These are phyloP conservation scores for Schizosaccharomyces lindneri DNA, from an alignment of 805 yeast species.

Conservation along the genomic window DNA sequence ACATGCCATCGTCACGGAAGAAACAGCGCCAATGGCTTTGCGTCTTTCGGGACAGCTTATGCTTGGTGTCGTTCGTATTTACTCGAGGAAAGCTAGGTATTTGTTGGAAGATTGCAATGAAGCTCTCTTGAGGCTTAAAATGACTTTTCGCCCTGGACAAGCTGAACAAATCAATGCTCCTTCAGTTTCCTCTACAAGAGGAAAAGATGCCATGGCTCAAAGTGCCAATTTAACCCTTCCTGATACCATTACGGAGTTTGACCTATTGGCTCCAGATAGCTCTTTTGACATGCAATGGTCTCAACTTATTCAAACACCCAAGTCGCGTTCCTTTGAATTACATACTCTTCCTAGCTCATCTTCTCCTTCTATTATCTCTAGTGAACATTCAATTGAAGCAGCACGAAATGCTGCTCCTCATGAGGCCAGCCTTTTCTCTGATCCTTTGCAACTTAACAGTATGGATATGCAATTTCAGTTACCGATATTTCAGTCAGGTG, in stretches of 20 bases:
- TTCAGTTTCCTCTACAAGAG: neutral
- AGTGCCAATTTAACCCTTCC: constrained; percentile 27
- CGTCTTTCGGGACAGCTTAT: constrained; percentile 67
- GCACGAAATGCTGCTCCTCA: neutral
- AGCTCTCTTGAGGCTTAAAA: constrained; percentile 42
- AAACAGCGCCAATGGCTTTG: constrained; percentile 39
- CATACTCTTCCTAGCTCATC: constrained; percentile 12
- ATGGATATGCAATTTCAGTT: neutral
- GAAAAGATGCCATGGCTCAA: neutral
- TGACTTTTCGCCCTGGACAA: constrained; percentile 12
- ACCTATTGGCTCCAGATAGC: constrained; percentile 18
- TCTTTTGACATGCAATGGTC: constrained; percentile 8
- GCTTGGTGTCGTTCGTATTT: constrained; percentile 68
- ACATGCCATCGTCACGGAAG: constrained; percentile 30
- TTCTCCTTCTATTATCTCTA: constrained; percentile 8
- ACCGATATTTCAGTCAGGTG: neutral
- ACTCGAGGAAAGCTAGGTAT: constrained; percentile 63
- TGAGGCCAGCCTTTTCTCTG: neutral
- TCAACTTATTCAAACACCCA: constrained; percentile 5
- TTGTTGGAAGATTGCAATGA: constrained; percentile 64
- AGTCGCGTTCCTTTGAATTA: constrained; percentile 18
- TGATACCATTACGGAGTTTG: constrained; percentile 60
- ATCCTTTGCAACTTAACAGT: neutral
- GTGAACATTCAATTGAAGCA: neutral
- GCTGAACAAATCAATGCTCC: neutral